These are phyloP conservation scores for Gamsiella multidivaricata DNA, from an alignment of 192 early-diverging fungal species.

Conservation along the genomic window DNA sequence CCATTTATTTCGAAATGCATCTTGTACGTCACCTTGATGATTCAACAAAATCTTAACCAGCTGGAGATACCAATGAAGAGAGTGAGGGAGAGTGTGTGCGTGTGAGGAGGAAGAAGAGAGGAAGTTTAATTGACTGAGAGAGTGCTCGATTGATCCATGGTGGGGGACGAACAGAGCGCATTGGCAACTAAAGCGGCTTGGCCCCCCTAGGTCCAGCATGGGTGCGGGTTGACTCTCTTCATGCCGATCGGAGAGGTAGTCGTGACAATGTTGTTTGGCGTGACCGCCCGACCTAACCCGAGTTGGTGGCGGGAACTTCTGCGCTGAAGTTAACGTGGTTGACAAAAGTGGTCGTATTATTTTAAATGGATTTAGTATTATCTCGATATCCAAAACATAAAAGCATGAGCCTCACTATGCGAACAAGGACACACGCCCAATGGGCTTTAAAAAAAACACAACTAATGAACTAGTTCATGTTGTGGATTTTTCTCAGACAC, in stretches of 20 bases:
- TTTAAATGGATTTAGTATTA: too few species aligned
- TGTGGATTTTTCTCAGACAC: too few species aligned
- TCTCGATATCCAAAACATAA: too few species aligned
- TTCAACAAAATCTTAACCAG: not conserved
- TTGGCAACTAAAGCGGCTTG: conserved; percentile 37
- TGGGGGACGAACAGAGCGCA: conserved; percentile 31
- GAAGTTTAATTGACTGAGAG: too few species aligned
- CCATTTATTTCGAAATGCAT: conserved; percentile 11
- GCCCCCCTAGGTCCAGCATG: conserved; percentile 33
- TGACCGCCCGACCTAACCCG: conserved; percentile 44
- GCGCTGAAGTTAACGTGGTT: conserved; percentile 37
- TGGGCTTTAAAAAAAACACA: too few species aligned
- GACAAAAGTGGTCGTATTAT: too few species aligned
- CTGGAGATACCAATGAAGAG: too few species aligned
- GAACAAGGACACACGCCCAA: too few species aligned
- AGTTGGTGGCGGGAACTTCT: conserved; percentile 36
- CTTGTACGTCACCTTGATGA: conserved; percentile 3
- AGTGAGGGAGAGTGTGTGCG: too few species aligned
- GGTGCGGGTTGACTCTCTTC: conserved; percentile 30
- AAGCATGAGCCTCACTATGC: too few species aligned
- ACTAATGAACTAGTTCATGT: too few species aligned
- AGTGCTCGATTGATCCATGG: not conserved
- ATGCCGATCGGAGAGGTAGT: conserved; percentile 37
- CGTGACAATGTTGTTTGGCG: conserved; percentile 46
- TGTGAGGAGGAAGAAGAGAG: too few species aligned